A percentile compares a stretch with the other conserved stretches of the same genome.
Evolutionary conservation across 768 basidiomycete genomes (phyloP).

Genomic region (Butyriboletus loyo): DNA sequence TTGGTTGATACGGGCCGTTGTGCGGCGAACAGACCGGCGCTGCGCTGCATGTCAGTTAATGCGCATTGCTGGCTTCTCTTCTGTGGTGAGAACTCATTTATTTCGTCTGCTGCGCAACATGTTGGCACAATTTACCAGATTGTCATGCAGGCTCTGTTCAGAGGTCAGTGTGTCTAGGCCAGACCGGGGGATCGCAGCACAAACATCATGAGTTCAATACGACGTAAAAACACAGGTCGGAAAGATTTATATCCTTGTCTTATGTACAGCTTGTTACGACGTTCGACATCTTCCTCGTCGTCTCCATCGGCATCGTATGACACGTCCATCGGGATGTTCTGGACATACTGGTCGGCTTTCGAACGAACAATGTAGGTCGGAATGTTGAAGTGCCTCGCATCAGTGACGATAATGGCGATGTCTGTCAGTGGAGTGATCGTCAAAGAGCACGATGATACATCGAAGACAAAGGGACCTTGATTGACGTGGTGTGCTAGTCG

Average conservation of each 20-base stretch:
- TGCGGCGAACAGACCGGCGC: too few species aligned
- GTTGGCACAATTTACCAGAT: too few species aligned
- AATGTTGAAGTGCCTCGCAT: conserved; percentile 14
- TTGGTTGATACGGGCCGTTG: too few species aligned
- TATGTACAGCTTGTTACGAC: conserved; percentile 8
- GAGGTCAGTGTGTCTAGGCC: too few species aligned
- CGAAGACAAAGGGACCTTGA: conserved; percentile 25
- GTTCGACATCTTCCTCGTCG: conserved; percentile 8
- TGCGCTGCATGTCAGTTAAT: not conserved
- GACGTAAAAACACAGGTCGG: too few species aligned
- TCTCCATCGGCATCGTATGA: conserved; percentile 19
- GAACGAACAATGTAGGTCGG: conserved; percentile 24
- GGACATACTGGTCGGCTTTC: conserved; percentile 23
- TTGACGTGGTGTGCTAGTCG: conserved; percentile 24
- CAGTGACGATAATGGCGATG: conserved; percentile 15
- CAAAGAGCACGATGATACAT: conserved; percentile 23
- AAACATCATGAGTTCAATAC: too few species aligned
- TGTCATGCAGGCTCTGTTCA: too few species aligned
- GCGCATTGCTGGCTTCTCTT: not conserved
- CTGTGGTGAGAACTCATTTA: not conserved
- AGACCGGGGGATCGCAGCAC: too few species aligned
- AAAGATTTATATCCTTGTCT: too few species aligned
- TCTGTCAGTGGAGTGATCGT: conserved; percentile 25
- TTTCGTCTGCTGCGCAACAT: not conserved
- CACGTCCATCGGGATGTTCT: conserved; percentile 15